These are phyloP conservation scores for Plasmodium reichenowi DNA, from an alignment of 169 alveolate genomes.

Conservation along the genomic window DNA sequence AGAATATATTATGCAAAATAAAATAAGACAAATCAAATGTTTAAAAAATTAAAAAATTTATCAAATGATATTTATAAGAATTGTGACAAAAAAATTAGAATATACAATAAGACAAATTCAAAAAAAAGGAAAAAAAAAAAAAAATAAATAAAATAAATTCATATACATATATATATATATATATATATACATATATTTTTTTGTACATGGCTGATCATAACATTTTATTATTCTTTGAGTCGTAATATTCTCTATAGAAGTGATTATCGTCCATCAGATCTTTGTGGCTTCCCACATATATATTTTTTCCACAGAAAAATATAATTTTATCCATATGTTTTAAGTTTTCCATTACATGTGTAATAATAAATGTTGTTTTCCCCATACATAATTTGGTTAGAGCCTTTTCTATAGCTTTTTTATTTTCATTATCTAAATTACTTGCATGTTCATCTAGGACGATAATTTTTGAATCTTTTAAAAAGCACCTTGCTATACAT, in stretches of 20 bases:
- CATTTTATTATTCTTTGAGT: conserved; percentile 21
- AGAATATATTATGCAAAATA: no score
- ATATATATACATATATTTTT: neutral
- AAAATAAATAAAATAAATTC: neutral
- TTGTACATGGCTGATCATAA: neutral
- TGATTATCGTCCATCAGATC: conserved; percentile 26
- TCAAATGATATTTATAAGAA: no score
- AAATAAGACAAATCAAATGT: no score
- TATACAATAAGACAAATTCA: no score
- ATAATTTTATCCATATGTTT: conserved; percentile 60
- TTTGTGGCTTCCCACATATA: conserved; percentile 57
- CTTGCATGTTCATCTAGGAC: conserved; percentile 99
- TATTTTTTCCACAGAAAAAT: conserved; percentile 48
- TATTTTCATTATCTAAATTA: conserved; percentile 94
- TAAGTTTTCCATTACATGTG: conserved; percentile 69
- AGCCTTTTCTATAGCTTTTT: conserved; percentile 77
- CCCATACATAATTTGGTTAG: conserved; percentile 69
- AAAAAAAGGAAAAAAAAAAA: no score
- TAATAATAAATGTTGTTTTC: conserved; percentile 74
- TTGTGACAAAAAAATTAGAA: no score
- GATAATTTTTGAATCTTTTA: conserved; percentile 95
- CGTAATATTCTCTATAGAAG: conserved; percentile 21
- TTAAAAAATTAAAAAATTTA: no score
- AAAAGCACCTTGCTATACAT: conserved; percentile 97
- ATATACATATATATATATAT: neutral